Evolutionary conservation across 495 filamentous ascomycete species (phyloP), one percentile per base, ranked within the genome.

Genomic region (Penicillium ochrochloron): DNA sequence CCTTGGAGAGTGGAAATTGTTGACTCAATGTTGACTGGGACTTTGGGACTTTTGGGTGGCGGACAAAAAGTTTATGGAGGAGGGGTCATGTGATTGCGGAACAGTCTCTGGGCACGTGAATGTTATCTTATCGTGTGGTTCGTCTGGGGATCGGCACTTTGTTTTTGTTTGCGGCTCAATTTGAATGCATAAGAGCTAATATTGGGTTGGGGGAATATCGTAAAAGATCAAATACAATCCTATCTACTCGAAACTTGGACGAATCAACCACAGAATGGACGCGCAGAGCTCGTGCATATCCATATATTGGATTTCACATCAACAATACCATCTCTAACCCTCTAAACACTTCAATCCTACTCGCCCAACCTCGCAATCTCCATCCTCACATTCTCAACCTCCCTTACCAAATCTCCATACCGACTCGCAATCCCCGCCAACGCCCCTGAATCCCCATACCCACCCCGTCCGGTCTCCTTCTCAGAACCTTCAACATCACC

Each of bases 341-440:
- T 25, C 14, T 3, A 34, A 2, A 34, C 6, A 7, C 31, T 1
- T 34, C 51, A n/a, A 31, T n/a, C 15, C 61, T 69, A 78, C 59
- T 67, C 61, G 8, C 63, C 65, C 39, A 90, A 70, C 44, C 84
- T 76, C 64, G 84, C 78, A 63, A 90, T 78, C 70, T 89, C 88
- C 60, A 73, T 80, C 63, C 78, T 76, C 2, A 86, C 83, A n/a
- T 83, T 80, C 59, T 83, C 79, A 89, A 81, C 46, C 80, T 78
- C 1, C 80, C 73, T 75, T 85, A 90, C n/a, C 84, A 82, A 65
- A 83, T 80, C 11, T 8, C 51, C 74, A 76, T 86, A 90, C n/a
- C 84, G 82, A 64, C 83, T 80, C 10, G 84, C 84, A 76, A 88
- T 87, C 76, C 89, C 86, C 52, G 72, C 74, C 71, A 79, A 78